Conservation (phyloP, 257 asterid genomes). For the Hygrophila difformis region DNA sequence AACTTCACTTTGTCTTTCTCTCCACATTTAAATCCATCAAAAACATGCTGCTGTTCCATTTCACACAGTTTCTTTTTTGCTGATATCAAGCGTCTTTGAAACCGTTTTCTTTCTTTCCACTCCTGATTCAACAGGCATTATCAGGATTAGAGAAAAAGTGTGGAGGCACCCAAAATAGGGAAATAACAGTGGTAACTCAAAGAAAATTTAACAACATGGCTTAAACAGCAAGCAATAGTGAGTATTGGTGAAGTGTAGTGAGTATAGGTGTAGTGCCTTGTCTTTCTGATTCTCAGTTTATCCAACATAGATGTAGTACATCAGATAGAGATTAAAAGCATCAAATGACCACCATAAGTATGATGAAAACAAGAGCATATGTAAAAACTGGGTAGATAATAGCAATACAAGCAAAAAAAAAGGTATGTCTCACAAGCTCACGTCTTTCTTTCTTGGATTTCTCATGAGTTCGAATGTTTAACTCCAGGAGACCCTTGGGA, state of each 20-base stretch:
- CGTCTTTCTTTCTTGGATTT: conserved; percentile 97
- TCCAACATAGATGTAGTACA: neutral
- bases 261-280: no score
- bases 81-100: conserved; percentile 69
- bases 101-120: conserved; percentile 87
- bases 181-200: no score
- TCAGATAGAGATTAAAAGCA: neutral
- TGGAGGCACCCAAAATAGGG: no score
- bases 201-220: no score
- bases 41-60: conserved; percentile 80
- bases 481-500: conserved; percentile 87
- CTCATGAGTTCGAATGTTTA: conserved; percentile 69
- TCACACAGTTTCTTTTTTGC: conserved; percentile 85
- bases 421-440: conserved; percentile 64
- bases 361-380: conserved; percentile 1
- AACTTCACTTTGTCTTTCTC: conserved; percentile 61
- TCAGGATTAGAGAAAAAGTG: conserved; percentile 14
- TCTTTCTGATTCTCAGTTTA: neutral
- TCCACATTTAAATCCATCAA: conserved; percentile 73
- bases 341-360: neutral
- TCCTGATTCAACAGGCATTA: conserved; percentile 48
- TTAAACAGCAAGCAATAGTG: no score
- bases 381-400: neutral
- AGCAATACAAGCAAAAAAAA: no score
- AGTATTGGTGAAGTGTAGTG: no score